A percentile compares a stretch with the other conserved stretches of the same genome.
Conservation (phyloP, 129 eudicot genomes). For the Gnaphalium uliginosum region DNA sequence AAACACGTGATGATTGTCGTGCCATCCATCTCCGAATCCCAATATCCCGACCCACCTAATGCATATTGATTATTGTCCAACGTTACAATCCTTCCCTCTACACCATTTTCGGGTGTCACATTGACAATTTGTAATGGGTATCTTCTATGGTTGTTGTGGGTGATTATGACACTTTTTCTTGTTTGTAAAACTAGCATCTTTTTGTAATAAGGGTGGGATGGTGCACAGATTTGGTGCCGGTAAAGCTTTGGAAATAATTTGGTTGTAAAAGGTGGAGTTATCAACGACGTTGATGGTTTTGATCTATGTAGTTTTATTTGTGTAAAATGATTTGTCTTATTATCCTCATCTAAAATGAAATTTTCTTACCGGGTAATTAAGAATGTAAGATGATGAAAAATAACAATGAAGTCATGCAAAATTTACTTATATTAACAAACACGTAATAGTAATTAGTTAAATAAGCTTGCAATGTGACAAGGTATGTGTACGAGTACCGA, state of each 20-base stretch:
- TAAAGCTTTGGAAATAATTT: slow-evolving; percentile 22
- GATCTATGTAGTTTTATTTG: not conserved
- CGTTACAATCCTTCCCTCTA: not conserved
- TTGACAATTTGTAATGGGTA: not conserved
- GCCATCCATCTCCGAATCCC: slow-evolving; percentile 86
- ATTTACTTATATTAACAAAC: slow-evolving; percentile 17
- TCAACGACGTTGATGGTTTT: slow-evolving; percentile 14
- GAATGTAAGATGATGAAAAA: not conserved
- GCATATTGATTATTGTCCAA: slow-evolving; percentile 10
- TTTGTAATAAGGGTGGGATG: slow-evolving; percentile 11
- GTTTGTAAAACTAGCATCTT: slow-evolving; percentile 2
- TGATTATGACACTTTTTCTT: not conserved
- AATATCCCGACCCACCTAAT: slow-evolving; percentile 75
- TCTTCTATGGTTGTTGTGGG: not conserved
- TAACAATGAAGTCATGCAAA: slow-evolving; percentile 22
- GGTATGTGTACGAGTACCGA: too few relatives aligned
- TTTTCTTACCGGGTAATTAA: not conserved
- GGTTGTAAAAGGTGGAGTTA: slow-evolving; percentile 4
- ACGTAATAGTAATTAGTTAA: slow-evolving; percentile 1
- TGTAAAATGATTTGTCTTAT: not conserved
- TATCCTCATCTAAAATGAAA: not conserved
- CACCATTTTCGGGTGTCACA: slow-evolving; percentile 4
- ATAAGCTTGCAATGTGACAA: not conserved
- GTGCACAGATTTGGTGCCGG: slow-evolving; percentile 15
- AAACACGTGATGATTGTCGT: slow-evolving; percentile 83